These are phyloP conservation scores for Hypoxylon sp. DNA, from an alignment of 2,329 filamentous ascomycete genomes.

Conservation along the genomic window DNA sequence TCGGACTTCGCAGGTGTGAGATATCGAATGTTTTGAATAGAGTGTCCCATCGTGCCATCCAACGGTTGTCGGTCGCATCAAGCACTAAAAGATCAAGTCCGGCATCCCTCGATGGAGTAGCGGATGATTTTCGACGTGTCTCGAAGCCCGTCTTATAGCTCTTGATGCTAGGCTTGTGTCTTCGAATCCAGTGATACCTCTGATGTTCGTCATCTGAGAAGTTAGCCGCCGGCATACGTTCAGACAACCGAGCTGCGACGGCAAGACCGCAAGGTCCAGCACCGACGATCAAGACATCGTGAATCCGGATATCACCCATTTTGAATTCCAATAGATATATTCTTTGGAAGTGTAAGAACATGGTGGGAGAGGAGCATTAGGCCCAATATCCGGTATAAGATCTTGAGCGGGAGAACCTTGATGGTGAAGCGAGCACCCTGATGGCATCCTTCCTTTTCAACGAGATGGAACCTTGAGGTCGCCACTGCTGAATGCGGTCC, in stretches of 20 bases:
- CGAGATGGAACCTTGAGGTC: slow-evolving; percentile 22
- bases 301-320: slow-evolving; percentile 54
- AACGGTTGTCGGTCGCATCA: slow-evolving; percentile 72
- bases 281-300: slow-evolving; percentile 80
- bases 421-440: slow-evolving; percentile 35
- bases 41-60: slow-evolving; percentile 79
- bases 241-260: slow-evolving; percentile 77
- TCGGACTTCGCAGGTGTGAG: slow-evolving; percentile 78
- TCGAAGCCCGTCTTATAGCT: slow-evolving; percentile 59
- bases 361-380: neutral
- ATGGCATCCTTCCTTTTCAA: slow-evolving; percentile 30
- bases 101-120: slow-evolving; percentile 36
- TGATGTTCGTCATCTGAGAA: slow-evolving; percentile 88
- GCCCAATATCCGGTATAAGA: slow-evolving; percentile 16
- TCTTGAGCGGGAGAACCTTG: slow-evolving; percentile 30
- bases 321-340: slow-evolving; percentile 29
- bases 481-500: slow-evolving; percentile 13
- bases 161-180: slow-evolving; percentile 72
- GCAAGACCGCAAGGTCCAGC: slow-evolving; percentile 82
- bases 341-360: neutral
- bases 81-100: slow-evolving; percentile 69
- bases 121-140: slow-evolving; percentile 51
- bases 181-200: slow-evolving; percentile 82
- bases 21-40: slow-evolving; percentile 79
- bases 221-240: slow-evolving; percentile 80